Percentiles rank a stretch among this genome's conserved stretches.
These are phyloP conservation scores for Spathaspora girioi DNA, from an alignment of 805 yeast species.

Conservation along the genomic window DNA sequence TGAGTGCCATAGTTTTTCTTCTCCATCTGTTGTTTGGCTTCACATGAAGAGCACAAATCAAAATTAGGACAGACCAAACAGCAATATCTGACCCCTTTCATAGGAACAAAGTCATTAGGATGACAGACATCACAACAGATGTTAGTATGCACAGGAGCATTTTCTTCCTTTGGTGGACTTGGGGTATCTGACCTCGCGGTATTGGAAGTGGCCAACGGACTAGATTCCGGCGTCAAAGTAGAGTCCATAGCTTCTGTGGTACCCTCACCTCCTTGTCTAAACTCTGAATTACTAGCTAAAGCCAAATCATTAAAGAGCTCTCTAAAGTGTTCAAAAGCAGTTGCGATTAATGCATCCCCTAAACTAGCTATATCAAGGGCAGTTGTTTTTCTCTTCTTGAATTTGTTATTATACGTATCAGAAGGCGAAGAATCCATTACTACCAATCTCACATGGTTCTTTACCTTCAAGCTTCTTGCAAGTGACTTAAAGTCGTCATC, in stretches of 20 bases:
- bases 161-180: background rate
- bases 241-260: background rate
- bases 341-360: conserved; percentile 24
- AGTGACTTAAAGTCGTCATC: conserved; percentile 40
- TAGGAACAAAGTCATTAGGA: conserved; percentile 28
- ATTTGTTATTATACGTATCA: background rate
- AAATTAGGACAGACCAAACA: conserved; percentile 52
- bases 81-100: conserved; percentile 45
- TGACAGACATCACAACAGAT: conserved; percentile 35
- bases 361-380: conserved; percentile 18
- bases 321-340: conserved; percentile 25
- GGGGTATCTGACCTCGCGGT: background rate
- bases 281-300: background rate
- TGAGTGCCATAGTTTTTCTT: conserved; percentile 16
- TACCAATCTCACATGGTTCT: conserved; percentile 38
- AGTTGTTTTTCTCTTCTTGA: conserved; percentile 7
- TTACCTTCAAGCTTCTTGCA: conserved; percentile 46
- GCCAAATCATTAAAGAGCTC: conserved; percentile 16
- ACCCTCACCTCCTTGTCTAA: conserved; percentile 2
- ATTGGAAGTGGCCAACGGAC: background rate
- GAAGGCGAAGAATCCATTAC: conserved; percentile 16
- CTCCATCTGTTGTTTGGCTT: conserved; percentile 12
- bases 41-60: conserved; percentile 47
- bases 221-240: conserved; percentile 1
- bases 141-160: conserved; percentile 16